Conservation (phyloP, 345 rosid genomes). For the Murraya paniculata region DNA sequence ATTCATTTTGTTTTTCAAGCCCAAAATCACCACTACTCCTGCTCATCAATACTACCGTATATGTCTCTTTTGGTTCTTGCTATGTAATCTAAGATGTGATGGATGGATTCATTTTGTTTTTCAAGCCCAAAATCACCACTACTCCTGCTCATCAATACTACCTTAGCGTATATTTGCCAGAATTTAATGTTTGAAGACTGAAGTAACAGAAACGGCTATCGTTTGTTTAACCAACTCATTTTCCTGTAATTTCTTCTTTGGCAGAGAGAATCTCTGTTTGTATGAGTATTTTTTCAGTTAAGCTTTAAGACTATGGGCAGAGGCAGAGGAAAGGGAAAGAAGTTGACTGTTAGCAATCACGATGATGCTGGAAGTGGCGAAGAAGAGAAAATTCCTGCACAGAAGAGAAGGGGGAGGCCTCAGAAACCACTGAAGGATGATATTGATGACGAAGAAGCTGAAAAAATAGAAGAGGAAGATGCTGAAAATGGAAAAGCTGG, state of each 20-base stretch:
- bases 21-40: not conserved
- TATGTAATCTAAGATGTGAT: not conserved
- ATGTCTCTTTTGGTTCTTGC: not conserved
- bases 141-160: not conserved
- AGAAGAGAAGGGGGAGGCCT: slow-evolving; percentile 75
- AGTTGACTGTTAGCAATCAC: slow-evolving; percentile 41
- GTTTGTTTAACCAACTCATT: not conserved
- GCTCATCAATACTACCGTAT: not conserved
- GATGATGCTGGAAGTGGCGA: slow-evolving; percentile 59
- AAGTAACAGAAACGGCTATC: not conserved
- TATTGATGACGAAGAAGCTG: slow-evolving; percentile 52
- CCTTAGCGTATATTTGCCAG: not conserved
- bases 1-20: not conserved
- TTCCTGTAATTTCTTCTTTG: slow-evolving; percentile 9
- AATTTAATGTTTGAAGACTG: not conserved
- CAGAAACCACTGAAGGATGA: slow-evolving; percentile 61
- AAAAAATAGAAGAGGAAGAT: slow-evolving; percentile 47
- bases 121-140: not conserved
- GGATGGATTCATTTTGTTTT: not conserved
- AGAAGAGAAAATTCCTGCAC: slow-evolving; percentile 68
- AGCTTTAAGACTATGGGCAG: slow-evolving; percentile 56
- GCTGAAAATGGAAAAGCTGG: slow-evolving; percentile 42
- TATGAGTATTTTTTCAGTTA: slow-evolving; percentile 24
- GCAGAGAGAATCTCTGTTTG: slow-evolving; percentile 27
- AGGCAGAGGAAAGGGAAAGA: slow-evolving; percentile 74